A percentile compares a stretch with the other conserved stretches of the same genome.
Evolutionary conservation across 2,329 filamentous ascomycete genomes (phyloP).

Genomic region (Cytospora mali): DNA sequence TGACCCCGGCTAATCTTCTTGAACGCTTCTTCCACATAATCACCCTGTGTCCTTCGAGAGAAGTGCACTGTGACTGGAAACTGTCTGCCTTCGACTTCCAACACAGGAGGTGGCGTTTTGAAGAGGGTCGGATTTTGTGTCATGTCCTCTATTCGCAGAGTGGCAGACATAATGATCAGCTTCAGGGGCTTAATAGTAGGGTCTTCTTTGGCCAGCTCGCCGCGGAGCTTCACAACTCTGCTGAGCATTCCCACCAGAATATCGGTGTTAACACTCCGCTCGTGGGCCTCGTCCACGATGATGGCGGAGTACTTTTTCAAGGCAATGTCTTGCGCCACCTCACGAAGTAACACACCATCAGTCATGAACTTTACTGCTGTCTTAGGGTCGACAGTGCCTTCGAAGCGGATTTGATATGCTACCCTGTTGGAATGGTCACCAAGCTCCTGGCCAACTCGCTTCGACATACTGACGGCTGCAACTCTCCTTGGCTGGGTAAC

Average conservation of each 20-base stretch:
- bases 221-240: slow-evolving; percentile 82
- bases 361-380: slow-evolving; percentile 99
- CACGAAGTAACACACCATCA: slow-evolving; percentile 89
- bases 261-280: slow-evolving; percentile 96
- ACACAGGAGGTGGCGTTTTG: slow-evolving; percentile 73
- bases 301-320: slow-evolving; percentile 90
- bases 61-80: slow-evolving; percentile 91
- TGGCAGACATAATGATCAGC: slow-evolving; percentile 97
- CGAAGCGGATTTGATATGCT: slow-evolving; percentile 93
- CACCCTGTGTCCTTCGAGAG: slow-evolving; percentile 75
- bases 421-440: slow-evolving; percentile 77
- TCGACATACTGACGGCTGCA: slow-evolving; percentile 94
- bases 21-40: slow-evolving; percentile 91
- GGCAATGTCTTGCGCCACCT: slow-evolving; percentile 86
- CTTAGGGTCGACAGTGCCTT: slow-evolving; percentile 75
- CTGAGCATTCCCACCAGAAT: slow-evolving; percentile 98
- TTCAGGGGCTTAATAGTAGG: slow-evolving; percentile 77
- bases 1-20: slow-evolving; percentile 86
- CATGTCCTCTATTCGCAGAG: slow-evolving; percentile 86
- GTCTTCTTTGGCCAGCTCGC: slow-evolving; percentile 73
- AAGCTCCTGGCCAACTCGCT: slow-evolving; percentile 84
- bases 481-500: slow-evolving; percentile 94
- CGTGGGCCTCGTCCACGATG: slow-evolving; percentile 95
- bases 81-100: slow-evolving; percentile 90
- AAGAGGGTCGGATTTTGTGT: slow-evolving; percentile 84